A percentile compares a stretch with the other conserved stretches of the same genome.
phyloP scores from a whole-genome alignment of 1,139 yeast genomes.

The Citeromyces hawaiiensis region DNA sequence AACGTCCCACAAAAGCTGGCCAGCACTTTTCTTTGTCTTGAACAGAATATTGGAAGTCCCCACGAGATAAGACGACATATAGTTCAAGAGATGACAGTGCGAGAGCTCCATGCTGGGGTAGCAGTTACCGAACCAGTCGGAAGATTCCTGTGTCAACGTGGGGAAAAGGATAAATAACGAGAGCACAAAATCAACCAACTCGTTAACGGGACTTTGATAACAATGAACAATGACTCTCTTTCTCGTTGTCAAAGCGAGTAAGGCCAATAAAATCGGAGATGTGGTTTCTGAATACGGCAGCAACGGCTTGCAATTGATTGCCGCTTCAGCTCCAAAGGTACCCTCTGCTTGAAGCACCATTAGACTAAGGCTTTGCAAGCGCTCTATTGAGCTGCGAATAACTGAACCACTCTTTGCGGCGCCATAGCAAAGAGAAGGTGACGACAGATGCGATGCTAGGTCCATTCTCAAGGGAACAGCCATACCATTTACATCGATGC shows the following conservation, averaged over 20 bases:
- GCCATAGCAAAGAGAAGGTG: constrained; percentile 14
- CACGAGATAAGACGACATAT: constrained; percentile 30
- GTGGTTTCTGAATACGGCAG: neutral
- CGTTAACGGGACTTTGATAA: constrained; percentile 34
- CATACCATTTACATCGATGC: neutral
- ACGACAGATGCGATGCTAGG: constrained; percentile 11
- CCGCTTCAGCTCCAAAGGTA: neutral
- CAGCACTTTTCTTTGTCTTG: constrained; percentile 22
- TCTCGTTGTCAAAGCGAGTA: constrained; percentile 29
- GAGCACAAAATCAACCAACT: constrained; percentile 30
- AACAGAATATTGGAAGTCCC: constrained; percentile 46
- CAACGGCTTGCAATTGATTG: constrained; percentile 3
- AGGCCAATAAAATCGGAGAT: constrained; percentile 3
- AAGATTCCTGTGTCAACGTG: constrained; percentile 30
- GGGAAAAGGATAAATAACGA: constrained; percentile 28
- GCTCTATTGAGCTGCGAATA: constrained; percentile 3
- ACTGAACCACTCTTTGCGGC: constrained; percentile 12
- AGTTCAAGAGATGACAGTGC: constrained; percentile 29
- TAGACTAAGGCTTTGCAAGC: neutral
- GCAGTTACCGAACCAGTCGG: constrained; percentile 14
- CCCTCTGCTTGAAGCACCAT: neutral
- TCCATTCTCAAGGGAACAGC: constrained; percentile 17
- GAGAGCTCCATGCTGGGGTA: constrained; percentile 43
- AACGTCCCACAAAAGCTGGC: constrained; percentile 34
- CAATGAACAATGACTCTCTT: constrained; percentile 33